These are phyloP conservation scores for Halenospora varia DNA, from an alignment of 495 filamentous ascomycete species.

Conservation along the genomic window DNA sequence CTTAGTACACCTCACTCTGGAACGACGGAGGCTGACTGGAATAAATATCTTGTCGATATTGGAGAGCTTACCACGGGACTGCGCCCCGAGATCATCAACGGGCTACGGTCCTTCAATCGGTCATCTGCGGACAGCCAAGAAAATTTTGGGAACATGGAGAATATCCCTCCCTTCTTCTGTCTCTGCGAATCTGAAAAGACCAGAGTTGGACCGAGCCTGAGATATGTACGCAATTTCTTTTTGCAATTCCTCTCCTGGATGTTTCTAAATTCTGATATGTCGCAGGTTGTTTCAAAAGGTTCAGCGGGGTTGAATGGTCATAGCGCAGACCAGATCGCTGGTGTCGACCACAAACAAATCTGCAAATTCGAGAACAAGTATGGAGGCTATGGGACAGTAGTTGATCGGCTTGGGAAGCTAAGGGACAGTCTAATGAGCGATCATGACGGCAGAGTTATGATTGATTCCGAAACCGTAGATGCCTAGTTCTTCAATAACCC, in stretches of 20 bases:
- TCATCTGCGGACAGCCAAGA: background rate
- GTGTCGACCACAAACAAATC: background rate
- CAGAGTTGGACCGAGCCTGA: background rate
- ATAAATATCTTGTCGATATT: background rate
- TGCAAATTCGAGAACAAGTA: constrained; percentile 1
- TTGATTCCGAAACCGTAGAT: too few species aligned
- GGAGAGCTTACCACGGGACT: background rate
- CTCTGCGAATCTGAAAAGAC: background rate
- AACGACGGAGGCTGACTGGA: background rate
- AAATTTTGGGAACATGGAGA: background rate
- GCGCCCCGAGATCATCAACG: background rate
- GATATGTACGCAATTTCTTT: background rate
- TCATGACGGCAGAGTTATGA: too few species aligned
- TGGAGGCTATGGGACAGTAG: too few species aligned
- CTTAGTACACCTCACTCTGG: background rate
- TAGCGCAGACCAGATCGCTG: background rate
- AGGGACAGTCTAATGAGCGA: too few species aligned
- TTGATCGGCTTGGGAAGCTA: too few species aligned
- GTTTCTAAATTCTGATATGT: background rate
- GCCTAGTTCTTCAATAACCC: too few species aligned
- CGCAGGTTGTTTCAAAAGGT: background rate
- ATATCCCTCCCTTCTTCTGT: background rate
- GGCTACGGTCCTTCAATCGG: background rate
- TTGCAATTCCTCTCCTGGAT: background rate
- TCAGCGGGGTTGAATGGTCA: background rate